phyloP scores from a whole-genome alignment of 2,329 filamentous ascomycete species.

The Mycosphaerella arachidis region DNA sequence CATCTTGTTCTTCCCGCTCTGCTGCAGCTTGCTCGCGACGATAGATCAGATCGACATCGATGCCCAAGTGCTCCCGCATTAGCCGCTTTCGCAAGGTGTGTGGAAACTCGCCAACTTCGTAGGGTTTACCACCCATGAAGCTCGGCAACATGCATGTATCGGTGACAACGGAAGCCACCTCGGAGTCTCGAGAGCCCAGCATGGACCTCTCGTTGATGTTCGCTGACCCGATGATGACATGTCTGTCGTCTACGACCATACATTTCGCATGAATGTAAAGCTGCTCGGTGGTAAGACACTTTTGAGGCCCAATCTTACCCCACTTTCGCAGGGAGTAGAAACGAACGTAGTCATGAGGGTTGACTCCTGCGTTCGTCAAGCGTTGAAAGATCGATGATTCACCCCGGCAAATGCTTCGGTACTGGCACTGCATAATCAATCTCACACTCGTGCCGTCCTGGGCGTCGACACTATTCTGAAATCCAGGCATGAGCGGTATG shows the following conservation, averaged over 20 bases:
- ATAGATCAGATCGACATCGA: slow-evolving; percentile 82
- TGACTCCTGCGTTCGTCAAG: slow-evolving; percentile 71
- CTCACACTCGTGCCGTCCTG: slow-evolving; percentile 92
- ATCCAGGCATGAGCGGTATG: slow-evolving; percentile 96
- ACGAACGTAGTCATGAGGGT: slow-evolving; percentile 90
- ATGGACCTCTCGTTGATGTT: slow-evolving; percentile 99
- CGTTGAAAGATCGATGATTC: slow-evolving; percentile 88
- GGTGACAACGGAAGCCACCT: slow-evolving; percentile 82
- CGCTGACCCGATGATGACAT: slow-evolving; percentile 90
- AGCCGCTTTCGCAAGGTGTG: slow-evolving; percentile 87
- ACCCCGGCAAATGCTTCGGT: slow-evolving; percentile 89
- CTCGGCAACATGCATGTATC: slow-evolving; percentile 92
- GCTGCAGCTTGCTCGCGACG: slow-evolving; percentile 29
- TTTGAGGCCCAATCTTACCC: slow-evolving; percentile 81
- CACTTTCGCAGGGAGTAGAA: slow-evolving; percentile 91
- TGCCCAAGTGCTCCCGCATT: slow-evolving; percentile 94
- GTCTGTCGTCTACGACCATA: slow-evolving; percentile 90
- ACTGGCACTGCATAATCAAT: slow-evolving; percentile 95
- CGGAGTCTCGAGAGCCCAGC: slow-evolving; percentile 86
- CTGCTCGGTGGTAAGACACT: slow-evolving; percentile 86
- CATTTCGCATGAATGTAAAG: slow-evolving; percentile 97
- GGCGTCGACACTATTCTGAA: slow-evolving; percentile 92
- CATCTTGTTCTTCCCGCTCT: slow-evolving; percentile 54
- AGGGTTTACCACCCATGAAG: slow-evolving; percentile 84
- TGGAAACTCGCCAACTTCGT: slow-evolving; percentile 85